A percentile compares a stretch with the other conserved stretches of the same genome.
phyloP scores from a whole-genome alignment of 176 grass and related monocot genomes.

The Pharus latifolius region DNA sequence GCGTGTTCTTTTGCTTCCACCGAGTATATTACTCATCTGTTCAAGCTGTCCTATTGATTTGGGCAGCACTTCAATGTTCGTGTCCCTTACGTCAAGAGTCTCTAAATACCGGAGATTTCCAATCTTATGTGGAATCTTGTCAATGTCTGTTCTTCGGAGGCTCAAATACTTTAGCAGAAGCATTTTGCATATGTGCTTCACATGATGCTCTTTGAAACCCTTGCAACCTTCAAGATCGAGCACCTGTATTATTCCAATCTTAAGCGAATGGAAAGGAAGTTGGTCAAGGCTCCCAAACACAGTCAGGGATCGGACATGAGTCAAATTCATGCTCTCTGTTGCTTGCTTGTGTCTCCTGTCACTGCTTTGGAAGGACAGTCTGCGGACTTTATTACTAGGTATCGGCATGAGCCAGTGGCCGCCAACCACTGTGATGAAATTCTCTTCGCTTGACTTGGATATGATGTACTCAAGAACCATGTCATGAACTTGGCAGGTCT shows the following conservation, averaged over 20 bases:
- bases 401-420: background rate
- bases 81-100: background rate
- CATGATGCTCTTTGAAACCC: background rate
- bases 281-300: background rate
- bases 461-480: conserved; percentile 16
- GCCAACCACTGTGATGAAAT: conserved; percentile 14
- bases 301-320: conserved; percentile 6
- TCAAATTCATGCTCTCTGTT: conserved; percentile 7
- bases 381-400: background rate
- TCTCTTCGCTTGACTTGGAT: background rate
- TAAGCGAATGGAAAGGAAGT: background rate
- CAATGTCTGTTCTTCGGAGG: background rate
- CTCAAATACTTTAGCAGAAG: conserved; percentile 5
- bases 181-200: conserved; percentile 7
- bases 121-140: background rate
- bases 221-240: conserved; percentile 9
- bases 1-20: background rate
- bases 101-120: background rate
- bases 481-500: conserved; percentile 13
- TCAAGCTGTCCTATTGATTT: background rate
- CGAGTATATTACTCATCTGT: background rate
- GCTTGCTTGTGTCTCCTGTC: background rate
- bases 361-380: conserved; percentile 1
- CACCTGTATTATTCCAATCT: background rate
- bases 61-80: background rate